Evolutionary conservation across 192 early-diverging fungal genomes (phyloP), one percentile per base, ranked within the genome.

Genomic region (Coemansia asiatica): DNA sequence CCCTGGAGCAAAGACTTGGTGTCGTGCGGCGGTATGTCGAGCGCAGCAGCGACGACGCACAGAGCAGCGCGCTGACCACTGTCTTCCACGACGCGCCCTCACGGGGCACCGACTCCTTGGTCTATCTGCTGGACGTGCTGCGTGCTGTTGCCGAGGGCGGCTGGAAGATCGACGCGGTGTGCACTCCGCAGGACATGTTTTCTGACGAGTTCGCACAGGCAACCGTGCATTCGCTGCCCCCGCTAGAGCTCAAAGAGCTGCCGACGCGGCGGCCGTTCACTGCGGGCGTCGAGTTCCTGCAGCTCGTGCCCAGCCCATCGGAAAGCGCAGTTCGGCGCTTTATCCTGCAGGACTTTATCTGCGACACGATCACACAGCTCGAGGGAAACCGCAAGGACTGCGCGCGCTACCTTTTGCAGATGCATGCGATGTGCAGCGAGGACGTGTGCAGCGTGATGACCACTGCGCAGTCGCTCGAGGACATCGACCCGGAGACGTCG

Each of bases 381-480:
- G 91, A 93, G 56, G 86, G 87, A 58, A 99, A 99, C 82, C 97
- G 96, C 74, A 93, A 90, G 69, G 95, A 98, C 77, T 91, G 90
- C 66, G 85, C 85, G 60, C 85, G 85, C 48, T 90, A 90, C 61
- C 70, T 96, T 16, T 76, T 92, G 58, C 86, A 87, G 62, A 76
- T 94, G 76, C 84, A 61, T 79, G 84, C 56, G 46, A 76, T 77
- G 66, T 85, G 65, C 67, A 82, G 40, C 85, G 87, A 71, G 60
- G 72, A 56, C 65, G 85, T 79, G 60, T 74, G 75, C 72, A 75
- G 54, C 29, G 69, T 70, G 44, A 71, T 81, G 69, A 66, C 76
- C 16, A 28, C 76, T 2, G 64, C 67, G 6, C 66, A 64, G 55
- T 59, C 67, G 29, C 68, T 71, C 19, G 70, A 76, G 44, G 72